Base-by-base conservation (phyloP, 768 basidiomycete genomes). In the Mrakia frigida region DNA sequence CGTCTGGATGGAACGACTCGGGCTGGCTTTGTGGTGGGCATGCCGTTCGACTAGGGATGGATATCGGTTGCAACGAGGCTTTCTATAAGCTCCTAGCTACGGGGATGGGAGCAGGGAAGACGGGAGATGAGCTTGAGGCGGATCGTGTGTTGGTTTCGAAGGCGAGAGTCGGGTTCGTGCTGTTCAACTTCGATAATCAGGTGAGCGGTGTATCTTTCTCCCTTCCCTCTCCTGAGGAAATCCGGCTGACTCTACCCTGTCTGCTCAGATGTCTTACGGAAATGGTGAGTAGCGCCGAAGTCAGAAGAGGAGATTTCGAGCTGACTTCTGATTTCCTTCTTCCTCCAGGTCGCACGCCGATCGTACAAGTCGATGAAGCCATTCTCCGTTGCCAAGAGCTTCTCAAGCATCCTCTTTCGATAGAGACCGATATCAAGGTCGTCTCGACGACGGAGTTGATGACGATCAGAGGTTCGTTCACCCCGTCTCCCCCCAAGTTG, bases 11-110 rank as follows among this genome's bases (percentile, higher is more conserved):
- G 72, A 73, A 73, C 60, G 72, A 73, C 13, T 35, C 37, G 2
- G 72, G 72, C 83, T 97, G 43, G 93, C 91, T 74, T 39, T 56
- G 41, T 21, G 73, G 39, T 10, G 74, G 84, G 21, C 95, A 97
- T 84, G 94, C 94, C 28, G 93, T 97, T 10, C 88, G 94, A 70
- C 94, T 98, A 92, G 94, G 92, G 56, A 89, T 96, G 87, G 95
- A 98, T 81, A 86, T 95, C 72, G 93, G 74, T 53, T 75, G 74
- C 87, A 92, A 96, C 83, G 90, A 91, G 82, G 92, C 94, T 41
- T 98, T 94, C 91, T 91, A 92, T 13, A 88, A 87, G 80, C 85
- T 98, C 28, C 84, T 90, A 53, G 88, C 88, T 79, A 88, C 77
- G 0, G 81, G 92, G 39, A 95, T 98, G 89, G 88, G 90, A 76